phyloP scores from a whole-genome alignment of 2,329 filamentous ascomycete genomes.

The Fusarium concolor region DNA sequence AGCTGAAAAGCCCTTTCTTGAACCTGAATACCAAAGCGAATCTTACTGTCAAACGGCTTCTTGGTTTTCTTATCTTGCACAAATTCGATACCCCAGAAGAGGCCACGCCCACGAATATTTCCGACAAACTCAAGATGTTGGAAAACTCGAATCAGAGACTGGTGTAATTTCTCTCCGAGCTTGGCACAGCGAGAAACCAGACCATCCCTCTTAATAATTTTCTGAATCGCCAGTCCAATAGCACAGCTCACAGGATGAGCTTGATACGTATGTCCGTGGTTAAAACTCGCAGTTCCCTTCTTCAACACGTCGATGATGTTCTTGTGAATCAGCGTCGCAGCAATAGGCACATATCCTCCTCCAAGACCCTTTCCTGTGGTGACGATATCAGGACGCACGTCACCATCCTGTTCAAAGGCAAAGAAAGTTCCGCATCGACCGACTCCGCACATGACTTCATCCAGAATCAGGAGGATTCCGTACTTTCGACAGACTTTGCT shows the following conservation, averaged over 20 bases:
- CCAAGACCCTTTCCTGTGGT: slow-evolving; percentile 75
- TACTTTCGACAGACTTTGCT: slow-evolving; percentile 75
- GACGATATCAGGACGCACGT: slow-evolving; percentile 70
- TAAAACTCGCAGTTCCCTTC: slow-evolving; percentile 52
- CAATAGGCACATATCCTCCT: slow-evolving; percentile 71
- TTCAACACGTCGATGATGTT: slow-evolving; percentile 61
- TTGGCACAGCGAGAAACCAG: slow-evolving; percentile 68
- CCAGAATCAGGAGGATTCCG: slow-evolving; percentile 79
- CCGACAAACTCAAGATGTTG: slow-evolving; percentile 63
- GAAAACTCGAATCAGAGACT: slow-evolving; percentile 57
- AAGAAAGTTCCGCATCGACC: slow-evolving; percentile 70
- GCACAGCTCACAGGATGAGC: slow-evolving; percentile 69
- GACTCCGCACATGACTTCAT: slow-evolving; percentile 80
- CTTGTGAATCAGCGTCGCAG: slow-evolving; percentile 67
- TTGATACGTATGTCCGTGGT: slow-evolving; percentile 72
- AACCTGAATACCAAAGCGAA: slow-evolving; percentile 45
- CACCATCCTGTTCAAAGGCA: slow-evolving; percentile 69
- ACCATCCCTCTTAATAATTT: slow-evolving; percentile 66
- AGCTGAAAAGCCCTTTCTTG: slow-evolving; percentile 47
- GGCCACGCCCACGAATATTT: slow-evolving; percentile 69
- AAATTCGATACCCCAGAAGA: slow-evolving; percentile 63
- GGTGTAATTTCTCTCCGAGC: slow-evolving; percentile 63
- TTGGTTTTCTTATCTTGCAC: slow-evolving; percentile 54
- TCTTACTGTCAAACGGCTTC: slow-evolving; percentile 49
- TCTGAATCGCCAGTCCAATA: slow-evolving; percentile 71